Percentiles rank a stretch among this genome's conserved stretches.
Conservation (phyloP, 1,284 basidiomycete species). For the Wallemia hederae region DNA sequence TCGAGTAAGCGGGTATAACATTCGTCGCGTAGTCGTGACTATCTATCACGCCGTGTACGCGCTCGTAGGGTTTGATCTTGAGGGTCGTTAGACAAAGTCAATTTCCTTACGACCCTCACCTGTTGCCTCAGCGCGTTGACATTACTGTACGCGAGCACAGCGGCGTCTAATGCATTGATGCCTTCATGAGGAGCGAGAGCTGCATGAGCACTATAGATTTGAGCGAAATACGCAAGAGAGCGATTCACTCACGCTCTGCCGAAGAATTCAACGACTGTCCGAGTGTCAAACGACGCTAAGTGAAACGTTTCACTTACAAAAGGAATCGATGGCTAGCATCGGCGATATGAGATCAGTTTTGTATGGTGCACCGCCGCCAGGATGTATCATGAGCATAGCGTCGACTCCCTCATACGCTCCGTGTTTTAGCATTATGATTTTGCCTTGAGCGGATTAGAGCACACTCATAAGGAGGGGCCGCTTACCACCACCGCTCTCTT, state of each 20-base stretch:
- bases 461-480: slow-evolving; percentile 3
- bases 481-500: slow-evolving; percentile 6
- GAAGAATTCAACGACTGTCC: neutral
- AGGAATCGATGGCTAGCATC: neutral
- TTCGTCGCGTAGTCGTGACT: slow-evolving; percentile 7
- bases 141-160: slow-evolving; percentile 18
- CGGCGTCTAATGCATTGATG: slow-evolving; percentile 21
- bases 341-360: neutral
- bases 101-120: slow-evolving; percentile 6
- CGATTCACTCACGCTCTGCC: neutral
- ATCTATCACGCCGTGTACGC: slow-evolving; percentile 17
- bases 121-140: slow-evolving; percentile 20
- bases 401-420: slow-evolving; percentile 12
- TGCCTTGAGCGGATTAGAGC: slow-evolving; percentile 3
- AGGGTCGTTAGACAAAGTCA: neutral
- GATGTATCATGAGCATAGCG: slow-evolving; percentile 6
- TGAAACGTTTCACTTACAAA: neutral
- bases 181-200: slow-evolving; percentile 17
- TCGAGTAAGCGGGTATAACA: neutral
- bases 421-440: slow-evolving; percentile 8
- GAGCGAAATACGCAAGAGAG: neutral
- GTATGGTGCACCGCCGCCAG: neutral
- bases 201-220: slow-evolving; percentile 11
- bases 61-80: slow-evolving; percentile 10
- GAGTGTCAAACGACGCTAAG: neutral